A percentile compares a stretch with the other conserved stretches of the same genome.
Conservation (phyloP, 495 filamentous ascomycete species). For the Podospora sp. region DNA sequence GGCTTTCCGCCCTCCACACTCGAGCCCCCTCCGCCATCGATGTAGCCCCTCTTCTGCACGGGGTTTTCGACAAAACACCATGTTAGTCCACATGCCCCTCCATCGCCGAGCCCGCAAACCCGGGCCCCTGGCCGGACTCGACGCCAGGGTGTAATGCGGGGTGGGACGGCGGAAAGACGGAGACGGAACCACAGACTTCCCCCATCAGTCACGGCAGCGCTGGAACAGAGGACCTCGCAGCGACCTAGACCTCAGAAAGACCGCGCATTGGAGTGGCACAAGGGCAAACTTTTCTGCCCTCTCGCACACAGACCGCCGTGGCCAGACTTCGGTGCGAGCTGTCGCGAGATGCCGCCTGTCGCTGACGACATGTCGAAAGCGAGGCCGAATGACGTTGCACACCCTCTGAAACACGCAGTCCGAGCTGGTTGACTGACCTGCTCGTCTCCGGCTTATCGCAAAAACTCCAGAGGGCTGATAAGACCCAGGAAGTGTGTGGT, state of each 20-base stretch:
- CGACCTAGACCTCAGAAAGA: neutral
- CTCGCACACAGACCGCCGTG: neutral
- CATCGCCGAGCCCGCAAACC: neutral
- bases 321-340: conserved; percentile 10
- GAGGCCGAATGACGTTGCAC: conserved; percentile 4
- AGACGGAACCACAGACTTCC: neutral
- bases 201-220: neutral
- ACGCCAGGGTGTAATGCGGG: neutral
- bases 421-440: neutral
- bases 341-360: conserved; percentile 6
- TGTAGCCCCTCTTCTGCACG: neutral
- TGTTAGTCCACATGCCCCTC: neutral
- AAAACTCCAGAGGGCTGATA: neutral
- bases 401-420: neutral
- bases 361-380: neutral
- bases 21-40: neutral
- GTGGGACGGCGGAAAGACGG: neutral
- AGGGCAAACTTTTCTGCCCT: neutral
- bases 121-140: neutral
- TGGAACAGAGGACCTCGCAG: neutral
- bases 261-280: neutral
- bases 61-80: neutral
- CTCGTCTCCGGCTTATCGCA: conserved; percentile 10
- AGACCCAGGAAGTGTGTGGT: neutral
- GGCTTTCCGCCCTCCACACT: neutral